phyloP scores from a whole-genome alignment of 495 filamentous ascomycete species.

The Annulohypoxylon bovei region DNA sequence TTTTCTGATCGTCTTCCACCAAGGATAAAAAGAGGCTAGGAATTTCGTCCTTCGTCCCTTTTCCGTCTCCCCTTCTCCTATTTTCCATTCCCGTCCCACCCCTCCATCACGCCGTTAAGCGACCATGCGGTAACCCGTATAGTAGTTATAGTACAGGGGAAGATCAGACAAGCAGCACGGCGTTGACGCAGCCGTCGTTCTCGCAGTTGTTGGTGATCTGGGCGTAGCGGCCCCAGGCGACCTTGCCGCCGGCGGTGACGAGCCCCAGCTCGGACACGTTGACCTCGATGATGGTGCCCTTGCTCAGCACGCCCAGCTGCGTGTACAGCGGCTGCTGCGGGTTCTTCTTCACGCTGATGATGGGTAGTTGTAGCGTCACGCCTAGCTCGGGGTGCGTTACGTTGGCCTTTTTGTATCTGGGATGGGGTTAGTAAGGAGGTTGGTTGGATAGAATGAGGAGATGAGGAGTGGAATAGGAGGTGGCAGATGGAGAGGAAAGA shows the following conservation, averaged over 20 bases:
- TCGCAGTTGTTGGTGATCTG: slow-evolving; percentile 78
- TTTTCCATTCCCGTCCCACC: not conserved
- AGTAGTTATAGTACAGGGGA: not conserved
- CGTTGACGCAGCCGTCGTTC: slow-evolving; percentile 64
- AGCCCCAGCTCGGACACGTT: slow-evolving; percentile 94
- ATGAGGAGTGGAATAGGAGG: not conserved
- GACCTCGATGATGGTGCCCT: slow-evolving; percentile 94
- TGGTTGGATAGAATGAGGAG: not conserved
- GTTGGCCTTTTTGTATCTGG: slow-evolving; percentile 94
- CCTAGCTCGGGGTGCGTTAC: slow-evolving; percentile 87
- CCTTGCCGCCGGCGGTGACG: slow-evolving; percentile 92
- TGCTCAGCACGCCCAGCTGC: slow-evolving; percentile 91
- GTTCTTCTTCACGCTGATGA: slow-evolving; percentile 97
- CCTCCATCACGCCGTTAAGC: not conserved
- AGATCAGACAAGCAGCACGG: slow-evolving; percentile 55
- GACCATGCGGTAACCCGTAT: not conserved
- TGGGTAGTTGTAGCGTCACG: slow-evolving; percentile 92
- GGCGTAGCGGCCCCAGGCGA: slow-evolving; percentile 80
- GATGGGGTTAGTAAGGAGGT: slow-evolving; percentile 69
- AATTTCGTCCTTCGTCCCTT: not conserved
- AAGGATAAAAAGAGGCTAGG: not conserved
- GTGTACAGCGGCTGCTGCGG: slow-evolving; percentile 95
- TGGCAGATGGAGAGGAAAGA: not conserved
- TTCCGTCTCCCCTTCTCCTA: not conserved
- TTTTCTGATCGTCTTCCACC: not conserved